Percentiles rank a stretch among this genome's conserved stretches.
Conservation (phyloP, 441 rosid genomes). For the Corymbia calophylla region DNA sequence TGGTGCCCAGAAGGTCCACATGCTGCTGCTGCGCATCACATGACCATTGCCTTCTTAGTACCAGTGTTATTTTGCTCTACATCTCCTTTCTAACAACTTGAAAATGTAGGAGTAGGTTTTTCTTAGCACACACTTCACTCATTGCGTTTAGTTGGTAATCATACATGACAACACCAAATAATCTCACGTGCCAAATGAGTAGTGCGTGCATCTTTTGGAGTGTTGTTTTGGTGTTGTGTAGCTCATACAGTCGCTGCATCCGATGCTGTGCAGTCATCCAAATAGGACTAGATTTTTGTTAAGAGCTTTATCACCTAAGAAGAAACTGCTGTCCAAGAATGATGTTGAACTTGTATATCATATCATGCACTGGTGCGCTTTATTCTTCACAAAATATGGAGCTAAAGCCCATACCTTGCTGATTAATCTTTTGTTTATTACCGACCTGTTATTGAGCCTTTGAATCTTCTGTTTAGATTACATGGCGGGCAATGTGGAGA, state of each 20-base stretch:
- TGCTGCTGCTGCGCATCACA: not conserved
- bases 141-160: not conserved
- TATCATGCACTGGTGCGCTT: not conserved
- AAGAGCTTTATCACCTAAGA: not conserved
- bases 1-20: not conserved
- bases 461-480: not conserved
- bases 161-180: not conserved
- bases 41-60: not conserved
- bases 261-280: not conserved
- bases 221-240: not conserved
- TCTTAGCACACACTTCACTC: not conserved
- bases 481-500: constrained; percentile 37
- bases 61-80: not conserved
- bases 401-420: not conserved
- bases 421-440: not conserved
- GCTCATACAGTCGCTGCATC: not conserved
- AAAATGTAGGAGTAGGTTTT: not conserved
- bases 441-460: not conserved
- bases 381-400: not conserved
- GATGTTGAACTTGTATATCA: not conserved
- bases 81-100: not conserved
- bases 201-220: not conserved
- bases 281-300: not conserved
- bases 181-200: not conserved
- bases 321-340: not conserved